Conservation (phyloP, 345 rosid species). For the Dipteronia dyeriana region DNA sequence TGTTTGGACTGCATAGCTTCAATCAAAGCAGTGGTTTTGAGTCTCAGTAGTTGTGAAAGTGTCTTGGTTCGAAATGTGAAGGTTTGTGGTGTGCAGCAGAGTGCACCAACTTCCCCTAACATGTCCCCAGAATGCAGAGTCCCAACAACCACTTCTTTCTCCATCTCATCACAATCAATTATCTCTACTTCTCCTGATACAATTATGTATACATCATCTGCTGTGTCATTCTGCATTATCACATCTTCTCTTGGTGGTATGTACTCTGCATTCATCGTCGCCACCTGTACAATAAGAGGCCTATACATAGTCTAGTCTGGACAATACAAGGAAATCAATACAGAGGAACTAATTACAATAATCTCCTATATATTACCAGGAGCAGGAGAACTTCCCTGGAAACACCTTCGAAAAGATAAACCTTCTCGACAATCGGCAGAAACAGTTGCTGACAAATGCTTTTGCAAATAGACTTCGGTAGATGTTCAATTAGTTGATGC, state of each 20-base stretch:
- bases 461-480: conserved; percentile 87
- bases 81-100: conserved; percentile 71
- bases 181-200: conserved; percentile 87
- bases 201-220: conserved; percentile 82
- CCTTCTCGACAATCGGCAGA: conserved; percentile 66
- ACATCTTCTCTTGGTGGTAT: conserved; percentile 94
- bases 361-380: conserved; percentile 50
- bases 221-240: conserved; percentile 73
- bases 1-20: conserved; percentile 72
- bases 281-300: conserved; percentile 15
- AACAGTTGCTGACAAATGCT: conserved; percentile 87
- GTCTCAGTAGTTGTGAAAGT: conserved; percentile 74
- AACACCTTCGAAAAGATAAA: conserved; percentile 69
- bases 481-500: conserved; percentile 75
- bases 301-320: too few relatives aligned
- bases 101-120: conserved; percentile 90
- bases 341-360: too few relatives aligned
- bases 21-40: conserved; percentile 61
- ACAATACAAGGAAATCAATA: too few relatives aligned
- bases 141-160: conserved; percentile 58
- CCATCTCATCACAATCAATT: conserved; percentile 56
- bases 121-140: conserved; percentile 61
- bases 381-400: conserved; percentile 65
- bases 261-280: conserved; percentile 89
- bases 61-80: conserved; percentile 73